These are phyloP conservation scores for Jatropha curcas DNA, from an alignment of 345 rosid species.

Conservation along the genomic window DNA sequence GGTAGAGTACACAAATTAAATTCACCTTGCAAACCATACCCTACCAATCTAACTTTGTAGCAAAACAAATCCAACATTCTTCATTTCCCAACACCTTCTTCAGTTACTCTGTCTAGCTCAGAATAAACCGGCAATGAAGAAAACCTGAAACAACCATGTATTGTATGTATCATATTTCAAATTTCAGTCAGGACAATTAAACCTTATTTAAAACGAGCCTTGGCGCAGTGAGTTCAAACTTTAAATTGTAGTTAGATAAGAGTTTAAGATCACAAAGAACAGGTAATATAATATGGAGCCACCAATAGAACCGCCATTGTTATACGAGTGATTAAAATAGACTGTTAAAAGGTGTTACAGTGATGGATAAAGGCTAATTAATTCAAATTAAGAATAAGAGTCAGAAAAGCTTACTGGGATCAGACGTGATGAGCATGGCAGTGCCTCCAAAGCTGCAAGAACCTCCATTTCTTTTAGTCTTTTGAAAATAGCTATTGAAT, in stretches of 20 bases:
- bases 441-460: constrained; percentile 55
- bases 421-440: constrained; percentile 44
- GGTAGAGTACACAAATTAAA: constrained; percentile 1
- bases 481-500: constrained; percentile 53
- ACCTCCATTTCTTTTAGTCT: constrained; percentile 34
- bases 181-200: too few species aligned
- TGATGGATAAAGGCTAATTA: background rate
- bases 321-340: too few species aligned
- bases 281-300: too few species aligned
- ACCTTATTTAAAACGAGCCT: background rate
- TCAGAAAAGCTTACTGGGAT: constrained; percentile 46
- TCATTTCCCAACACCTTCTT: background rate
- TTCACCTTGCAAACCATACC: constrained; percentile 17
- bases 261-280: too few species aligned
- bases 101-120: constrained; percentile 37
- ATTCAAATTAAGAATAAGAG: background rate
- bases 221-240: background rate
- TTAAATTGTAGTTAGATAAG: too few species aligned
- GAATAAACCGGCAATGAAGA: constrained; percentile 59
- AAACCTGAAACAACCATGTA: constrained; percentile 48
- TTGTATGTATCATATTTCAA: background rate
- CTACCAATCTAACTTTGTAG: constrained; percentile 4
- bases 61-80: constrained; percentile 17
- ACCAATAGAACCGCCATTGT: too few species aligned
- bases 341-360: too few species aligned